Evolutionary conservation across 208 protist species (phyloP), one percentile per base, ranked within the genome.

Genomic region (Cochliopodium minus): DNA sequence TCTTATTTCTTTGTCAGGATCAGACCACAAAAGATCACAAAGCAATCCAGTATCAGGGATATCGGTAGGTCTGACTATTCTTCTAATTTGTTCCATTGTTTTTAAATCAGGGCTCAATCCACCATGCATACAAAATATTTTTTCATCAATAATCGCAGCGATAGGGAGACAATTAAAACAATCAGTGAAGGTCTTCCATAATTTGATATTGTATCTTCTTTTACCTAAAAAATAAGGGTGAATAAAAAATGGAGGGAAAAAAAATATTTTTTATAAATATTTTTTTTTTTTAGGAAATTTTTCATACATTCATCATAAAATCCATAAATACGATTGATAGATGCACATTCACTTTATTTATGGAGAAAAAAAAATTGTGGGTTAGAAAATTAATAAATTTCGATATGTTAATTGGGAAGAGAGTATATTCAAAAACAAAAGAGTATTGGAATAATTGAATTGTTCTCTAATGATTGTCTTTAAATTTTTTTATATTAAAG

Each of bases 261-360:
- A n/a, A n/a, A n/a, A n/a, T 29, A 39, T 7, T 7, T 36, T 9
- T 25, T 15, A 17, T 60, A 34, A 5, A 29, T 53, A 48, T 64
- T 63, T 1, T 66, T 46, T 10, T 70, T 61, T 25, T 76, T 57
- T 13, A 82, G 42, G 59, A 81, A 95, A 58, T 85, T 81, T 29
- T 88, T 82, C 73, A 96, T 97, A 78, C 92, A 99, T 71, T 99
- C 96, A 61, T 99, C 93, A 66, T 98, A 99, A 72, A 99, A 99
- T 39, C 96, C 96, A 71, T 99, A 99, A 58, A 99, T 96, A 58
- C 94, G 79, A 69, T 99, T 99, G 66, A 99, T 98, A 32, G 83
- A 94, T 2, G 92, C 92, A 66, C 91, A 98, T 71, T 99, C 95
- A 71, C n/a, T 23, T 20, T 23, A 7, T 9, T 23, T 20, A 22